A percentile compares a stretch with the other conserved stretches of the same genome.
Conservation (phyloP, 176 grass and related monocot genomes). For the Aegilops umbellulata region DNA sequence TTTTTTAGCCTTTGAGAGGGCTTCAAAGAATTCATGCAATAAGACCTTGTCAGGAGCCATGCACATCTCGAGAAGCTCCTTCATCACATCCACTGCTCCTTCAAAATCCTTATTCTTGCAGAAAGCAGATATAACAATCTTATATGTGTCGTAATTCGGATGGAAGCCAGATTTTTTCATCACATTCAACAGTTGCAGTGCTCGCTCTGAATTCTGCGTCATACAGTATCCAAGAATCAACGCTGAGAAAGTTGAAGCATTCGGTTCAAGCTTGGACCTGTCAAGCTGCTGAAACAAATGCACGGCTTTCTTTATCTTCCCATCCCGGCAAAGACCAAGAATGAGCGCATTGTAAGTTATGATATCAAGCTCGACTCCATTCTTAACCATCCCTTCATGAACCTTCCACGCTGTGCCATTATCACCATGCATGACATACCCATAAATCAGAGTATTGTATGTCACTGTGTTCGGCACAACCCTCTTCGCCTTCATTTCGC, state of each 20-base stretch:
- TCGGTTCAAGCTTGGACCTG: constrained; percentile 52
- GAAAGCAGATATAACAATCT: constrained; percentile 64
- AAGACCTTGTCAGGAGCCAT: constrained; percentile 62
- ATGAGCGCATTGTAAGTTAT: constrained; percentile 80
- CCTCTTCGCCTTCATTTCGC: constrained; percentile 49
- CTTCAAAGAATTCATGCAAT: constrained; percentile 60
- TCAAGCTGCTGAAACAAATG: constrained; percentile 55
- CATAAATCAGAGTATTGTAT: constrained; percentile 72
- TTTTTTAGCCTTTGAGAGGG: constrained; percentile 53
- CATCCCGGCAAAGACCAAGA: constrained; percentile 65
- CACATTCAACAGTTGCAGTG: constrained; percentile 59
- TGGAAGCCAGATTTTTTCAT: constrained; percentile 79
- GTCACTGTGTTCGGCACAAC: constrained; percentile 51
- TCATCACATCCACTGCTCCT: constrained; percentile 71
- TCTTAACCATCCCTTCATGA: constrained; percentile 67
- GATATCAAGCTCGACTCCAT: constrained; percentile 49
- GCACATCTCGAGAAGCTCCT: constrained; percentile 56
- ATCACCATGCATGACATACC: constrained; percentile 49
- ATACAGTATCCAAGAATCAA: constrained; percentile 67
- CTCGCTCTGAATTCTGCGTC: constrained; percentile 76
- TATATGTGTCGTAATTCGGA: constrained; percentile 43
- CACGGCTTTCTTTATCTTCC: constrained; percentile 63
- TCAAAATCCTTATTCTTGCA: constrained; percentile 84
- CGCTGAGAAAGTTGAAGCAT: constrained; percentile 68
- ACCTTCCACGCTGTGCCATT: constrained; percentile 43